phyloP scores from a whole-genome alignment of 441 rosid genomes.

The Francoa sonchifolia region DNA sequence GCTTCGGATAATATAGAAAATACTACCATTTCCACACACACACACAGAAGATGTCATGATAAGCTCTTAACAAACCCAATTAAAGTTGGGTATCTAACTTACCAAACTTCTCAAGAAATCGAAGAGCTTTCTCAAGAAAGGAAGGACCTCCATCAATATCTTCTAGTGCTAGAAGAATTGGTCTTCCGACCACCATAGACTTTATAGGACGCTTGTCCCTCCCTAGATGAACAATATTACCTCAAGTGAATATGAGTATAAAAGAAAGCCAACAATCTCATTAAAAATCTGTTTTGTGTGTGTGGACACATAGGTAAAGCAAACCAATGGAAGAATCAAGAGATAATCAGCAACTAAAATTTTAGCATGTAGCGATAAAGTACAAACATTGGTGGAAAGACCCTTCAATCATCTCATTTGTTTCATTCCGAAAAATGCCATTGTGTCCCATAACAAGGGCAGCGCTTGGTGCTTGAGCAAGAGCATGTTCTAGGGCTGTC shows the following conservation, averaged over 20 bases:
- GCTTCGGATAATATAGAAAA: slow-evolving; percentile 1
- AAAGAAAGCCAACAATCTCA: neutral
- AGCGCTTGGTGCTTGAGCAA: slow-evolving; percentile 92
- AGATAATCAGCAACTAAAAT: slow-evolving; percentile 5
- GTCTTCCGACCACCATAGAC: slow-evolving; percentile 97
- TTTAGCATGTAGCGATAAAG: slow-evolving; percentile 11
- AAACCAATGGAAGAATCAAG: slow-evolving; percentile 4
- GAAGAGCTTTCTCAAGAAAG: slow-evolving; percentile 96
- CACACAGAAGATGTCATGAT: too few species aligned
- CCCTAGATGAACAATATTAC: slow-evolving; percentile 31
- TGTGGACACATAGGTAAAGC: neutral
- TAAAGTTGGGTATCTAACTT: slow-evolving; percentile 18
- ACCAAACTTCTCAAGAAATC: slow-evolving; percentile 87
- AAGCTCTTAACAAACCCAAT: slow-evolving; percentile 4
- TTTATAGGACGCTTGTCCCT: slow-evolving; percentile 79
- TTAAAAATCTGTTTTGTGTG: too few species aligned
- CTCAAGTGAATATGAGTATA: neutral
- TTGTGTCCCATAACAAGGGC: slow-evolving; percentile 92
- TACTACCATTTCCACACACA: slow-evolving; percentile 5
- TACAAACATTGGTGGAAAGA: slow-evolving; percentile 64
- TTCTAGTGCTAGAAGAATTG: slow-evolving; percentile 95
- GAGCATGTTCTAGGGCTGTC: slow-evolving; percentile 85
- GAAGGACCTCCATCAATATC: slow-evolving; percentile 99
- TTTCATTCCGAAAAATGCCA: slow-evolving; percentile 74
- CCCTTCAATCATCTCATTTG: slow-evolving; percentile 63